phyloP scores from a whole-genome alignment of 2,329 filamentous ascomycete species.

The Graphilbum fragrans region DNA sequence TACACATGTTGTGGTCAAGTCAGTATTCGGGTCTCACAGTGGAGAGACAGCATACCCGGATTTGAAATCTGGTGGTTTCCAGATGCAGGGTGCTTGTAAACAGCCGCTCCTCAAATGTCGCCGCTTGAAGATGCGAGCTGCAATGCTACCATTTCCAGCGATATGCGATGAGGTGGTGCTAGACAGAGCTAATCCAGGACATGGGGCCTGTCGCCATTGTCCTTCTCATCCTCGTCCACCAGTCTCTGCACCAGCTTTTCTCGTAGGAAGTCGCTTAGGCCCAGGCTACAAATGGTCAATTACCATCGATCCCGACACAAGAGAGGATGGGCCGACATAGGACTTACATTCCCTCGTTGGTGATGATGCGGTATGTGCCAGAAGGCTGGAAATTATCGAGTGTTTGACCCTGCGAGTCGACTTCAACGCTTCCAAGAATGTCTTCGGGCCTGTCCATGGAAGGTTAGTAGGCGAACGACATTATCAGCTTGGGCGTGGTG shows the following conservation, averaged over 20 bases:
- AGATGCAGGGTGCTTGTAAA: too few species aligned
- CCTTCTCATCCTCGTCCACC: conserved; percentile 34
- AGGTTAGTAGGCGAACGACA: background rate
- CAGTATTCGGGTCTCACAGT: too few species aligned
- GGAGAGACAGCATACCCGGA: too few species aligned
- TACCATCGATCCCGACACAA: conserved; percentile 7
- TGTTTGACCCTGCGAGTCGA: conserved; percentile 36
- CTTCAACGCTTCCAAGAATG: conserved; percentile 56
- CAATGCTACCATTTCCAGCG: too few species aligned
- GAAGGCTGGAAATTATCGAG: conserved; percentile 13
- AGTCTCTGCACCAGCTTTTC: conserved; percentile 41
- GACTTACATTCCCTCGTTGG: conserved; percentile 56
- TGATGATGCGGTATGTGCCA: conserved; percentile 43
- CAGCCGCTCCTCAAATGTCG: too few species aligned
- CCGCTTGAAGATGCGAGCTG: too few species aligned
- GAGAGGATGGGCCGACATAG: background rate
- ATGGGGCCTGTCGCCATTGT: conserved; percentile 7
- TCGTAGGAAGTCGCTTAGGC: conserved; percentile 40
- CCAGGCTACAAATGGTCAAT: conserved; percentile 25
- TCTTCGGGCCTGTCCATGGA: conserved; percentile 40
- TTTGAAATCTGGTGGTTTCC: too few species aligned
- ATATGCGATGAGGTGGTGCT: too few species aligned
- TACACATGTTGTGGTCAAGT: too few species aligned
- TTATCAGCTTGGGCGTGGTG: background rate
- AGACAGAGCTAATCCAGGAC: conserved; percentile 6